These are phyloP conservation scores for Trichoderma virens DNA, from an alignment of 495 filamentous ascomycete genomes.

Conservation along the genomic window DNA sequence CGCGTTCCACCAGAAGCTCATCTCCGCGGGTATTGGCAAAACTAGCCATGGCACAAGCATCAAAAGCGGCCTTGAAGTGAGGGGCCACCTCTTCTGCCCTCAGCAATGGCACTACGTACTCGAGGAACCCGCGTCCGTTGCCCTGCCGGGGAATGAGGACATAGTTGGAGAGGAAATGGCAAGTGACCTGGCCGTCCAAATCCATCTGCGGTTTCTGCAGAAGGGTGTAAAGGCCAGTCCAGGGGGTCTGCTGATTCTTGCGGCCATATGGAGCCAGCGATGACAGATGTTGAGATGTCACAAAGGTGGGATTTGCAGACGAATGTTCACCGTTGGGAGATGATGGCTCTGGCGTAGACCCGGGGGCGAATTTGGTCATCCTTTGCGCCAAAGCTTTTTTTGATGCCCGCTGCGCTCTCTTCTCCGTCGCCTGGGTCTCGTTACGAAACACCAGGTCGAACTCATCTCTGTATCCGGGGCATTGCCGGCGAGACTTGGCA, in stretches of 20 bases:
- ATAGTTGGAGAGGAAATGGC: slow-evolving; percentile 49
- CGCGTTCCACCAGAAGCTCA: slow-evolving; percentile 20
- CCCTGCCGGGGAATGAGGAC: slow-evolving; percentile 40
- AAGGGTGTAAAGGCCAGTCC: slow-evolving; percentile 20
- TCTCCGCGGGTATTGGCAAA: slow-evolving; percentile 29
- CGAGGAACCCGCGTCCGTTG: slow-evolving; percentile 42
- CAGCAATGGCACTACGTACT: slow-evolving; percentile 49
- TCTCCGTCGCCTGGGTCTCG: slow-evolving; percentile 53
- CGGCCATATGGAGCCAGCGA: slow-evolving; percentile 11
- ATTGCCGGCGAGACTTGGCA: slow-evolving; percentile 54
- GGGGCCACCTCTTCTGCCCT: slow-evolving; percentile 37
- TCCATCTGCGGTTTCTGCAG: slow-evolving; percentile 19
- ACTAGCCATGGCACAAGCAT: slow-evolving; percentile 54
- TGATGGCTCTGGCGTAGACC: not conserved
- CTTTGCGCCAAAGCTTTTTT: slow-evolving; percentile 21
- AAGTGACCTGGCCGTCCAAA: slow-evolving; percentile 41
- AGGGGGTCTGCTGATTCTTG: slow-evolving; percentile 12
- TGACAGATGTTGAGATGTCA: not conserved
- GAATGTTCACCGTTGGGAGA: not conserved
- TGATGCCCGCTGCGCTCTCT: slow-evolving; percentile 36
- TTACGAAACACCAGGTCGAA: slow-evolving; percentile 63
- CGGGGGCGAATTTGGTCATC: slow-evolving; percentile 11
- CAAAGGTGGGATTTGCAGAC: not conserved
- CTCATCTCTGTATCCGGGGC: slow-evolving; percentile 61
- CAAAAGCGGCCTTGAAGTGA: slow-evolving; percentile 48